phyloP scores from a whole-genome alignment of 2,329 filamentous ascomycete species.

The Penicillium sclerotigenum region DNA sequence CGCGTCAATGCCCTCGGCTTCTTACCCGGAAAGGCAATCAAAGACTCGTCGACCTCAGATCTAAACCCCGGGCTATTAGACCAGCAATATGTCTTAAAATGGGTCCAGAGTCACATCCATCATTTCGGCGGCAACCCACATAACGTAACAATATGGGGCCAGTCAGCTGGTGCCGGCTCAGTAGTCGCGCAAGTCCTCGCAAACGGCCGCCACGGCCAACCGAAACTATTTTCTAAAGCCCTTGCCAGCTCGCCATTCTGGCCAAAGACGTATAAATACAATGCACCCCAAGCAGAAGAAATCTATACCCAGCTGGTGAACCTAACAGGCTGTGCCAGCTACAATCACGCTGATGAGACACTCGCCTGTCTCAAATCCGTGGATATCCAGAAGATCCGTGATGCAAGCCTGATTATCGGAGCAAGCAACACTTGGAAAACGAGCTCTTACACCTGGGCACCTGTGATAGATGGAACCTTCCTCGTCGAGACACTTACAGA shows the following conservation, averaged over 20 bases:
- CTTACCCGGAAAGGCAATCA: slow-evolving; percentile 50
- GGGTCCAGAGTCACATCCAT: slow-evolving; percentile 53
- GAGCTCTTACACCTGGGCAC: slow-evolving; percentile 58
- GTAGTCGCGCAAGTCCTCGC: slow-evolving; percentile 46
- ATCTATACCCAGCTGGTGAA: slow-evolving; percentile 50
- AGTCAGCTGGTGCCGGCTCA: slow-evolving; percentile 54
- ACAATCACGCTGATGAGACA: slow-evolving; percentile 31
- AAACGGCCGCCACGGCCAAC: slow-evolving; percentile 42
- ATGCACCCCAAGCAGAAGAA: slow-evolving; percentile 51
- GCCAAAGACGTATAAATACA: slow-evolving; percentile 57
- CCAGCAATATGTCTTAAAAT: slow-evolving; percentile 52
- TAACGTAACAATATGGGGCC: slow-evolving; percentile 55
- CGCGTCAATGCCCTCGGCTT: slow-evolving; percentile 58
- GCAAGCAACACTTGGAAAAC: slow-evolving; percentile 53
- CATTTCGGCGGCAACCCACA: slow-evolving; percentile 54
- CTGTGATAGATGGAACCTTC: slow-evolving; percentile 58
- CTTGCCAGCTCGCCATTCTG: slow-evolving; percentile 56
- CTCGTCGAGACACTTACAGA: slow-evolving; percentile 49
- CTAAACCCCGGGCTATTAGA: slow-evolving; percentile 54
- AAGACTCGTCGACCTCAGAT: slow-evolving; percentile 45
- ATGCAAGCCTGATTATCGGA: slow-evolving; percentile 52
- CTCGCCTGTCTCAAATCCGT: slow-evolving; percentile 55
- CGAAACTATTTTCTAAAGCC: slow-evolving; percentile 50
- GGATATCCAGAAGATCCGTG: slow-evolving; percentile 53
- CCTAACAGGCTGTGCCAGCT: slow-evolving; percentile 48